These are phyloP conservation scores for Parascedosporium putredinis DNA, from an alignment of 2,329 filamentous ascomycete species.

Conservation along the genomic window DNA sequence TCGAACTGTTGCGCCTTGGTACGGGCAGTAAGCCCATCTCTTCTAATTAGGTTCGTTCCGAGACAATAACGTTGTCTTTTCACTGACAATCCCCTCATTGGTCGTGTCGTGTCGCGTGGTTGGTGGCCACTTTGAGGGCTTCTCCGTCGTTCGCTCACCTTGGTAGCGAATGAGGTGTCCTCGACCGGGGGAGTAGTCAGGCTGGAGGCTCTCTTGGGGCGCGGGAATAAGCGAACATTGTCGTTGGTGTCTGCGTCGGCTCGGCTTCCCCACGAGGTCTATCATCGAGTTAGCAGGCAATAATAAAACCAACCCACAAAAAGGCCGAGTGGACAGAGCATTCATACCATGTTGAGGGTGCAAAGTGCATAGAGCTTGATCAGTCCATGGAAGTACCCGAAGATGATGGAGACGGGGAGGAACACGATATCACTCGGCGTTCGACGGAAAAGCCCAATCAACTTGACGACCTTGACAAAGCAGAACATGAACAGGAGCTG, in stretches of 20 bases:
- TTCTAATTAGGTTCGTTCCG: neutral
- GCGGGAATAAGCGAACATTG: conserved; percentile 51
- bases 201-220: conserved; percentile 21
- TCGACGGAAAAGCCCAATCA: conserved; percentile 74
- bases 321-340: conserved; percentile 8
- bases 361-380: conserved; percentile 85
- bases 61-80: conserved; percentile 4
- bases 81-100: neutral
- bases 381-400: conserved; percentile 85
- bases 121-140: conserved; percentile 1
- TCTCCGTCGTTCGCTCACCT: conserved; percentile 3
- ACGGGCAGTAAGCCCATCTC: neutral
- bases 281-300: conserved; percentile 6
- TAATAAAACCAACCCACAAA: neutral
- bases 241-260: conserved; percentile 84
- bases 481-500: conserved; percentile 65
- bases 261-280: conserved; percentile 95
- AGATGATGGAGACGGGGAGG: conserved; percentile 75
- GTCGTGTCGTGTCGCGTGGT: neutral
- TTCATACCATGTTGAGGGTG: conserved; percentile 74
- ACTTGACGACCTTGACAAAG: conserved; percentile 84
- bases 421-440: conserved; percentile 73
- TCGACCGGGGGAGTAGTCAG: conserved; percentile 7
- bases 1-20: neutral
- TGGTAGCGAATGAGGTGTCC: conserved; percentile 6